These are phyloP conservation scores for Backusella sp. DNA, from an alignment of 192 early-diverging fungal species.

Conservation along the genomic window DNA sequence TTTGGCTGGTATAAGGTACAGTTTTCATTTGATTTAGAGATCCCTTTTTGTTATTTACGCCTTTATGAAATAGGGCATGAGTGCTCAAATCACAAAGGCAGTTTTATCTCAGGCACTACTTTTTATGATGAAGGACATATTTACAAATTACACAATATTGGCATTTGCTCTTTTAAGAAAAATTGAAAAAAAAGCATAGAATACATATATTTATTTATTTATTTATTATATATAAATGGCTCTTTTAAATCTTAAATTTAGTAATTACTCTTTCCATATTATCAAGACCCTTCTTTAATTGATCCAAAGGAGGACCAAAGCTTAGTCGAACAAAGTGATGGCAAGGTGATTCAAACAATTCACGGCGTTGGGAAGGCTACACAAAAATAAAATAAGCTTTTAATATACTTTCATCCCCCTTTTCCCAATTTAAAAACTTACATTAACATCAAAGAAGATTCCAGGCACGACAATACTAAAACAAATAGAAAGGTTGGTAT, in stretches of 20 bases:
- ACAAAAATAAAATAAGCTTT: not conserved
- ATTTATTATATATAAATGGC: not conserved
- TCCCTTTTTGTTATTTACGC: not conserved
- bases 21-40: not conserved
- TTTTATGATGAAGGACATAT: slow-evolving; percentile 94
- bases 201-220: not conserved
- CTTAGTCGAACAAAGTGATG: slow-evolving; percentile 49
- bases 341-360: slow-evolving; percentile 47
- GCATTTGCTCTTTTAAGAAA: slow-evolving; percentile 51
- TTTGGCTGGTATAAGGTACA: slow-evolving; percentile 91
- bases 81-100: slow-evolving; percentile 97
- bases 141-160: slow-evolving; percentile 70
- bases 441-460: slow-evolving; percentile 58
- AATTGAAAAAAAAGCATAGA: not conserved
- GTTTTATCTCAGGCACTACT: slow-evolving; percentile 98
- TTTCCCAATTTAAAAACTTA: slow-evolving; percentile 15
- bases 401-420: not conserved
- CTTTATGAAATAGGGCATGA: slow-evolving; percentile 73
- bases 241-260: not conserved
- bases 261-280: slow-evolving; percentile 37
- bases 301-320: slow-evolving; percentile 52
- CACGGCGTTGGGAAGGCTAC: slow-evolving; percentile 48
- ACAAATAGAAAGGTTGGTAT: not conserved
- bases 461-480: slow-evolving; percentile 34
- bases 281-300: slow-evolving; percentile 43